phyloP scores from a whole-genome alignment of 495 filamentous ascomycete species.

The Thozetella sp. region DNA sequence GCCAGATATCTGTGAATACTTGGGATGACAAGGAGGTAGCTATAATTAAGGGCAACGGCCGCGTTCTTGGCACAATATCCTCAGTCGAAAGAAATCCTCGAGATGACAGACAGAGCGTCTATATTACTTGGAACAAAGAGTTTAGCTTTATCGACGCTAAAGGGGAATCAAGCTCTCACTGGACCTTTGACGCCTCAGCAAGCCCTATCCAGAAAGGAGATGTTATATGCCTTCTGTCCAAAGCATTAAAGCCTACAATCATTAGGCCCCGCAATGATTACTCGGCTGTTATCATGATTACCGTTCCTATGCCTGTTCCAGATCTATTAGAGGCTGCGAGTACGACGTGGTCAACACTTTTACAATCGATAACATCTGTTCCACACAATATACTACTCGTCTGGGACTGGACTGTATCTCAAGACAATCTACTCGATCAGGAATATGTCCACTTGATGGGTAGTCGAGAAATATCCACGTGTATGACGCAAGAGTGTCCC shows the following conservation, averaged over 20 bases:
- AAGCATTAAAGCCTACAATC: constrained; percentile 22
- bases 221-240: constrained; percentile 28
- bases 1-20: too few species aligned
- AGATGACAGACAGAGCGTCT: constrained; percentile 16
- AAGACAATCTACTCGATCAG: constrained; percentile 2
- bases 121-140: constrained; percentile 20
- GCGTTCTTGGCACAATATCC: too few species aligned
- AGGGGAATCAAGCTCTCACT: constrained; percentile 10
- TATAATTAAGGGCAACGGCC: too few species aligned
- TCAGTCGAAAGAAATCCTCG: too few species aligned
- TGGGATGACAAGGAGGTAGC: too few species aligned
- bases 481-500: constrained; percentile 8
- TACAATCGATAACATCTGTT: constrained; percentile 12
- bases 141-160: constrained; percentile 6
- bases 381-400: constrained; percentile 18
- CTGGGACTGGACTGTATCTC: too few species aligned
- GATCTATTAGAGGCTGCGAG: too few species aligned
- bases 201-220: constrained; percentile 19
- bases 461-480: constrained; percentile 5
- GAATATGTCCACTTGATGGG: constrained; percentile 3
- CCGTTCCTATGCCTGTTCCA: constrained; percentile 10
- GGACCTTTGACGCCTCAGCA: constrained; percentile 23
- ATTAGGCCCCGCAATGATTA: constrained; percentile 19
- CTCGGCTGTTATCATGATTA: constrained; percentile 23
- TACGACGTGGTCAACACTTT: constrained; percentile 4